phyloP scores from a whole-genome alignment of 164 flowering plant genomes.

The Saururus chinensis region DNA sequence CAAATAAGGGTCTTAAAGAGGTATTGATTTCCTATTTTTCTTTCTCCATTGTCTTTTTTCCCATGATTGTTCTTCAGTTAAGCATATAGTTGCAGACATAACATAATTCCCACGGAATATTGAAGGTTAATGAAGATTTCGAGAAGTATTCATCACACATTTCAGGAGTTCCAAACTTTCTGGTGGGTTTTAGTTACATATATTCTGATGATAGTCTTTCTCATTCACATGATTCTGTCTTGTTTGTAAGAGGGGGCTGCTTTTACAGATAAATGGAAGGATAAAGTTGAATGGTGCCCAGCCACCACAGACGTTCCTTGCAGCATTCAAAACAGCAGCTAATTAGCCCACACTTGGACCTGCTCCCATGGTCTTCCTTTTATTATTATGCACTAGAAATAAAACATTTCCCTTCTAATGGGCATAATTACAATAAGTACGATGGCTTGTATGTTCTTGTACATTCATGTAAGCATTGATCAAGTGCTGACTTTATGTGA shows the following conservation, averaged over 20 bases:
- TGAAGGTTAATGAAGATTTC: constrained; percentile 66
- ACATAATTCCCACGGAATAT: not conserved
- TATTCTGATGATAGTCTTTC: not conserved
- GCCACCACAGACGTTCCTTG: constrained; percentile 68
- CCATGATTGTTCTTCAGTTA: not conserved
- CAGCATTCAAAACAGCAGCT: constrained; percentile 54
- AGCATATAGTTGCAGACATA: not conserved
- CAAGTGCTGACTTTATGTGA: no score
- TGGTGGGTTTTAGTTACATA: constrained; percentile 30
- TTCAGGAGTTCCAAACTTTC: constrained; percentile 67
- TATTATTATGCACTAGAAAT: not conserved
- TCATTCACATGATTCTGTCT: not conserved
- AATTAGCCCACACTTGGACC: not conserved
- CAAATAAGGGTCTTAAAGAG: constrained; percentile 61
- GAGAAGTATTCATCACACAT: constrained; percentile 42
- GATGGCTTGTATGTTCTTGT: no score
- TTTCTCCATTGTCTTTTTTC: not conserved
- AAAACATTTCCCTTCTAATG: not conserved
- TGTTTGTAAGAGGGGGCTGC: not conserved
- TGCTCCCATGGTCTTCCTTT: not conserved
- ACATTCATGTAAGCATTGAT: no score
- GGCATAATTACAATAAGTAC: no score
- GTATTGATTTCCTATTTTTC: constrained; percentile 16
- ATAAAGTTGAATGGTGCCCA: constrained; percentile 70
- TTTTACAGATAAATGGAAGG: constrained; percentile 67